Conservation (phyloP, 192 early-diverging fungal species). For the Geosiphon pyriformis region DNA sequence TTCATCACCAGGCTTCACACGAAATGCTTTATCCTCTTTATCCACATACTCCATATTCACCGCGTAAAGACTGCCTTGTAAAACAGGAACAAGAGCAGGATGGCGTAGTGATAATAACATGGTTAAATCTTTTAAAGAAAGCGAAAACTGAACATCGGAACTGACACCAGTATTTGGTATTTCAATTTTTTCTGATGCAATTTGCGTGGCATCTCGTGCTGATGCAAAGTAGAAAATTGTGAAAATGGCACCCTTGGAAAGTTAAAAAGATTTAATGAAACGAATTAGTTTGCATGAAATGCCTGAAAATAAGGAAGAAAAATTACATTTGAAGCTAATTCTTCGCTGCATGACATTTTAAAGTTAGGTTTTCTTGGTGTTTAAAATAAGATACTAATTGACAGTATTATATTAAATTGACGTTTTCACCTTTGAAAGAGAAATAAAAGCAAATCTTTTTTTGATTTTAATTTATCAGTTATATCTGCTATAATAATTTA, state of each 20-base stretch:
- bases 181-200: conserved; percentile 38
- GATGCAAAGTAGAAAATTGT: conserved; percentile 59
- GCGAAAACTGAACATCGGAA: conserved; percentile 11
- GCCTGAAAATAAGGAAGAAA: too few relatives aligned
- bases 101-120: conserved; percentile 25
- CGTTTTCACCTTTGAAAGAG: too few relatives aligned
- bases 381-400: too few relatives aligned
- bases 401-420: too few relatives aligned
- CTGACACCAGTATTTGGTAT: conserved; percentile 25
- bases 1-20: conserved; percentile 51
- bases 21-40: conserved; percentile 31
- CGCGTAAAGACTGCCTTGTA: conserved; percentile 49
- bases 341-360: too few relatives aligned
- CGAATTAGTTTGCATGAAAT: too few relatives aligned
- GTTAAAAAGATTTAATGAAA: too few relatives aligned
- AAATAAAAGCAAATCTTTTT: too few relatives aligned
- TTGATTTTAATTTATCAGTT: too few relatives aligned
- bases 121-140: conserved; percentile 13
- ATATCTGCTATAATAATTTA: too few relatives aligned
- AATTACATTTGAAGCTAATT: too few relatives aligned
- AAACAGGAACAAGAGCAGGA: conserved; percentile 30
- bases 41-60: conserved; percentile 63
- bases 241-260: conserved; percentile 15
- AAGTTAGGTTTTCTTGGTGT: too few relatives aligned
- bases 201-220: conserved; percentile 44